phyloP scores from a whole-genome alignment of 192 early-diverging fungal genomes.

The Entophlyctis helioformis region DNA sequence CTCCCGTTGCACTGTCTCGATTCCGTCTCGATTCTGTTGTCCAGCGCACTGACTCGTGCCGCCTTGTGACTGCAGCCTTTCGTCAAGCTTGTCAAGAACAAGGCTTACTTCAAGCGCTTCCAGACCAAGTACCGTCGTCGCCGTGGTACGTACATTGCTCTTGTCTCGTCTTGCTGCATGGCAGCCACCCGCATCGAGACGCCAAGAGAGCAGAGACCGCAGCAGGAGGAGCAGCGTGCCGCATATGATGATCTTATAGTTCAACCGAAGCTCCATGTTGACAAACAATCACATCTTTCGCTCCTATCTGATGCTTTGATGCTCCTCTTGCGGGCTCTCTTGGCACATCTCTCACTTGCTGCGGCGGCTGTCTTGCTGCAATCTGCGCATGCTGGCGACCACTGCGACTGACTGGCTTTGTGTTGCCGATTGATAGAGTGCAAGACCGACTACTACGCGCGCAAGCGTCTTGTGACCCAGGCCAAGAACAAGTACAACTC shows the following conservation, averaged over 20 bases:
- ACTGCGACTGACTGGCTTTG: too few species aligned
- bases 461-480: slow-evolving; percentile 96
- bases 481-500: slow-evolving; percentile 99
- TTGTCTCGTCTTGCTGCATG: too few species aligned
- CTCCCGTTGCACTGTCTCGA: too few species aligned
- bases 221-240: background rate
- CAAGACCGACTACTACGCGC: slow-evolving; percentile 99
- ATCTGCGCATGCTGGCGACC: background rate
- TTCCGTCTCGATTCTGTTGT: too few species aligned
- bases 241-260: slow-evolving; percentile 68
- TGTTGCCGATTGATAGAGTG: too few species aligned
- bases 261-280: slow-evolving; percentile 60
- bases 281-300: slow-evolving; percentile 61
- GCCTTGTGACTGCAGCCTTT: slow-evolving; percentile 29
- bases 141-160: slow-evolving; percentile 58
- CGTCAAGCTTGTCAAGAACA: slow-evolving; percentile 82
- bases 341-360: too few species aligned
- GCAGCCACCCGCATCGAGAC: too few species aligned
- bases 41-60: too few species aligned
- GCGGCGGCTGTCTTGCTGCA: background rate
- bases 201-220: background rate
- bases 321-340: too few species aligned
- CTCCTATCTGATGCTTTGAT: slow-evolving; percentile 92
- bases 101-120: slow-evolving; percentile 99
- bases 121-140: slow-evolving; percentile 99